A percentile compares a stretch with the other conserved stretches of the same genome.
Conservation (phyloP, 768 basidiomycete genomes). For the Mycena capillaripes region DNA sequence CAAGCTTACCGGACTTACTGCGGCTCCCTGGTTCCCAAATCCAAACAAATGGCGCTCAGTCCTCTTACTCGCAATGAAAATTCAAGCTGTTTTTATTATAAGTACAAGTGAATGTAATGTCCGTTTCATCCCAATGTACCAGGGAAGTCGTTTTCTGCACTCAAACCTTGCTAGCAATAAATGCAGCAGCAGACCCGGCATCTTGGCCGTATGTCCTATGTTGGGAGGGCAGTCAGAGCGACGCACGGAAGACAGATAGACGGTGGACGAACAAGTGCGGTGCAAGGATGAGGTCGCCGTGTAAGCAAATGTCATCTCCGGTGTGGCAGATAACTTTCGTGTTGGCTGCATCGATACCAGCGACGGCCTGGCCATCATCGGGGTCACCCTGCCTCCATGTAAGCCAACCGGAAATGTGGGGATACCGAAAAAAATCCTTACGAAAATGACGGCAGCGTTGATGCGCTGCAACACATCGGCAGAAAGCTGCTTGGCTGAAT, state of each 20-base stretch:
- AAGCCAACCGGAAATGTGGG: neutral
- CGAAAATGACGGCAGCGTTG: constrained; percentile 40
- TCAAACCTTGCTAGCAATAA: constrained; percentile 34
- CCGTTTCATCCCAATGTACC: neutral
- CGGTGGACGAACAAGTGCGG: constrained; percentile 29
- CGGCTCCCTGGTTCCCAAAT: too few species aligned
- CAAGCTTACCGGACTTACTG: too few species aligned
- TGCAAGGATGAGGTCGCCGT: constrained; percentile 22
- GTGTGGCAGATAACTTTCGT: constrained; percentile 32
- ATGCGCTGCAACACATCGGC: constrained; percentile 25
- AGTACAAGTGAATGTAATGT: neutral
- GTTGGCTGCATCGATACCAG: constrained; percentile 18
- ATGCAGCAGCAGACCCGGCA: constrained; percentile 22
- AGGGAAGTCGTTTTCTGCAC: neutral
- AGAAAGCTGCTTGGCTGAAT: constrained; percentile 35
- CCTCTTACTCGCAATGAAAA: too few species aligned
- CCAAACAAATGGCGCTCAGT: too few species aligned
- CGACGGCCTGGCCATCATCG: constrained; percentile 24
- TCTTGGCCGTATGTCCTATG: constrained; percentile 34
- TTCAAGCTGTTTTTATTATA: too few species aligned
- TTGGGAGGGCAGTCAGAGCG: neutral
- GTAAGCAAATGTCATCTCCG: constrained; percentile 26
- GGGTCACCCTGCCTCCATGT: constrained; percentile 25
- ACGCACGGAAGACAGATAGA: neutral
- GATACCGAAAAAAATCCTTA: constrained; percentile 4